These are phyloP conservation scores for Hypoxylon sp. DNA, from an alignment of 2,329 filamentous ascomycete species.

Conservation along the genomic window DNA sequence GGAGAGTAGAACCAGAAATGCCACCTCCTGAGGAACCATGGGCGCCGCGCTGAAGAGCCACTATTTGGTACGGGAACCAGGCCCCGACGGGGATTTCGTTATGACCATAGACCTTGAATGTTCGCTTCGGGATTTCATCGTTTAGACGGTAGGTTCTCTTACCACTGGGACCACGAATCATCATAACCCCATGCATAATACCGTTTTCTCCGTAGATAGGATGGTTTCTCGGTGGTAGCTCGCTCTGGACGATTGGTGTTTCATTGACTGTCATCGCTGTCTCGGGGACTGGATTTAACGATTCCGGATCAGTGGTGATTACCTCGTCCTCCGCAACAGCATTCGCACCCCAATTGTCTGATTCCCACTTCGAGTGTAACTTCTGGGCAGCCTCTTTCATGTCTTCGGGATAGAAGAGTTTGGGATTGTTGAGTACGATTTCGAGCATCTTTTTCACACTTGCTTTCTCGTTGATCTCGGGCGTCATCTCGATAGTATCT, in stretches of 20 bases:
- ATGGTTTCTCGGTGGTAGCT: conserved; percentile 29
- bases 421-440: conserved; percentile 13
- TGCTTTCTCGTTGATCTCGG: conserved; percentile 16
- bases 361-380: conserved; percentile 33
- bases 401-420: conserved; percentile 28
- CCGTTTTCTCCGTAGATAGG: conserved; percentile 38
- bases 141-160: conserved; percentile 36
- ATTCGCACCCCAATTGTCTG: conserved; percentile 41
- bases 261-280: conserved; percentile 4
- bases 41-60: conserved; percentile 42
- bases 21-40: conserved; percentile 40
- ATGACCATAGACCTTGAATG: conserved; percentile 39
- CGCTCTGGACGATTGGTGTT: conserved; percentile 10
- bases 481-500: conserved; percentile 37
- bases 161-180: conserved; percentile 7
- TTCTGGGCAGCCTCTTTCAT: conserved; percentile 23
- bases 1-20: conserved; percentile 34
- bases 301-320: not conserved
- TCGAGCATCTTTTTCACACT: conserved; percentile 14
- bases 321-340: conserved; percentile 11
- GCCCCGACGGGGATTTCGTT: conserved; percentile 39
- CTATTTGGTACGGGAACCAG: conserved; percentile 42
- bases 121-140: conserved; percentile 21
- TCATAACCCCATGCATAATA: conserved; percentile 42
- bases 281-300: not conserved